phyloP scores from a whole-genome alignment of 805 yeast genomes.

The Sugiyamaella boreocaroliniensis region DNA sequence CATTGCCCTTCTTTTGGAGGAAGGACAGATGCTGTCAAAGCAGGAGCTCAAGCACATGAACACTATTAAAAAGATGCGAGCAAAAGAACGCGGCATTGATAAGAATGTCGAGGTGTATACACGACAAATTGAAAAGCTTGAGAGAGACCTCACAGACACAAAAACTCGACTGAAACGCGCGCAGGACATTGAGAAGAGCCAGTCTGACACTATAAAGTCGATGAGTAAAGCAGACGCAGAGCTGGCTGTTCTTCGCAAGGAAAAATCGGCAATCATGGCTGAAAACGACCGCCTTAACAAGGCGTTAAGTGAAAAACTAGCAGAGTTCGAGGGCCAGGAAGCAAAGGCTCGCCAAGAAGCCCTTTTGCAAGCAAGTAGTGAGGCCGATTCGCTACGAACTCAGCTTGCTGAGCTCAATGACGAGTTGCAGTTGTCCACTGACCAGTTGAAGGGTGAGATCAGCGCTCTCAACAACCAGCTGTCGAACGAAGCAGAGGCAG shows the following conservation, averaged over 20 bases:
- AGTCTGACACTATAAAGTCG: constrained; percentile 14
- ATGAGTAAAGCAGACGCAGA: constrained; percentile 13
- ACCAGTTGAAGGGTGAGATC: constrained; percentile 25
- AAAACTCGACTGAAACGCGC: constrained; percentile 26
- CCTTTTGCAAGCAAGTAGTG: constrained; percentile 23
- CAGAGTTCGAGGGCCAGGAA: constrained; percentile 23
- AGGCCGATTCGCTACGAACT: constrained; percentile 22
- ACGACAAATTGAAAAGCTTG: constrained; percentile 25
- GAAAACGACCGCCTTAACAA: neutral
- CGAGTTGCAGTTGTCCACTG: constrained; percentile 29
- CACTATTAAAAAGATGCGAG: constrained; percentile 55
- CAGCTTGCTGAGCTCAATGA: constrained; percentile 30
- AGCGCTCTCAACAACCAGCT: constrained; percentile 23
- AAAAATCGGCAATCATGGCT: constrained; percentile 7
- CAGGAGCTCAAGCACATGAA: constrained; percentile 65
- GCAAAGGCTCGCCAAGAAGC: constrained; percentile 26
- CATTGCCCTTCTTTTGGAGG: constrained; percentile 60
- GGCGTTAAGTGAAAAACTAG: constrained; percentile 8
- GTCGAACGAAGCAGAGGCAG: constrained; percentile 29
- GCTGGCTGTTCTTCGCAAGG: constrained; percentile 8
- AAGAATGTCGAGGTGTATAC: constrained; percentile 25
- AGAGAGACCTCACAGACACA: constrained; percentile 37
- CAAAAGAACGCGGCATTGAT: constrained; percentile 39
- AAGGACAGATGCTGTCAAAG: constrained; percentile 66
- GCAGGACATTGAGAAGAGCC: constrained; percentile 17